These are phyloP conservation scores for Mimosa pudica DNA, from an alignment of 306 rosid genomes.

Conservation along the genomic window DNA sequence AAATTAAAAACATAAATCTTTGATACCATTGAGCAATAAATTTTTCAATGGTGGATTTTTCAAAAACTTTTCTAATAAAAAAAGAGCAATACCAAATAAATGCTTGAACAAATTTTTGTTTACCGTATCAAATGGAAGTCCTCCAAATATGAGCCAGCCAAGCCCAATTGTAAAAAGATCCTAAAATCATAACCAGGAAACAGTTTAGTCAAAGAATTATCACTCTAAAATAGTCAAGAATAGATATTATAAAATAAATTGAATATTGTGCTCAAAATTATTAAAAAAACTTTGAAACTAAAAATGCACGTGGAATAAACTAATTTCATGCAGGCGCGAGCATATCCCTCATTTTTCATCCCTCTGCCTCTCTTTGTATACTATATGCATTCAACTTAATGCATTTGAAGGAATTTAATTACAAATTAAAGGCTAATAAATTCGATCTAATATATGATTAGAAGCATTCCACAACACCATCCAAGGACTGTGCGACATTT, in stretches of 20 bases:
- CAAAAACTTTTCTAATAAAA: too few relatives aligned
- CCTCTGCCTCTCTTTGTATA: too few relatives aligned
- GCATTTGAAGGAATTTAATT: background rate
- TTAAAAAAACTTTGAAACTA: too few relatives aligned
- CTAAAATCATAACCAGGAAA: slow-evolving; percentile 26
- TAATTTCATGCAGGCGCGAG: background rate
- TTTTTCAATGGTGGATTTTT: too few relatives aligned
- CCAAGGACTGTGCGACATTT: too few relatives aligned
- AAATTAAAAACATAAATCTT: too few relatives aligned
- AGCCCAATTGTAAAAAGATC: slow-evolving; percentile 56
- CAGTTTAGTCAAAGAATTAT: too few relatives aligned
- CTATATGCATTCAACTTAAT: background rate
- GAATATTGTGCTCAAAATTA: background rate
- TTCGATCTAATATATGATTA: background rate
- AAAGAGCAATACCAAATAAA: background rate
- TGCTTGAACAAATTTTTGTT: background rate
- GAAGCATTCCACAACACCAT: background rate
- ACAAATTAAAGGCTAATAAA: background rate
- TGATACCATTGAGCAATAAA: too few relatives aligned
- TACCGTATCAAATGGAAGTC: slow-evolving; percentile 67
- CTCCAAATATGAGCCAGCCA: slow-evolving; percentile 65
- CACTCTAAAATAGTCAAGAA: too few relatives aligned
- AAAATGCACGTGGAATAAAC: background rate
- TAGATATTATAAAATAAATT: too few relatives aligned
- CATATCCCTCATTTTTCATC: too few relatives aligned